Base-by-base conservation (phyloP, 495 filamentous ascomycete species). In the Aspergillus kassunensis region DNA sequence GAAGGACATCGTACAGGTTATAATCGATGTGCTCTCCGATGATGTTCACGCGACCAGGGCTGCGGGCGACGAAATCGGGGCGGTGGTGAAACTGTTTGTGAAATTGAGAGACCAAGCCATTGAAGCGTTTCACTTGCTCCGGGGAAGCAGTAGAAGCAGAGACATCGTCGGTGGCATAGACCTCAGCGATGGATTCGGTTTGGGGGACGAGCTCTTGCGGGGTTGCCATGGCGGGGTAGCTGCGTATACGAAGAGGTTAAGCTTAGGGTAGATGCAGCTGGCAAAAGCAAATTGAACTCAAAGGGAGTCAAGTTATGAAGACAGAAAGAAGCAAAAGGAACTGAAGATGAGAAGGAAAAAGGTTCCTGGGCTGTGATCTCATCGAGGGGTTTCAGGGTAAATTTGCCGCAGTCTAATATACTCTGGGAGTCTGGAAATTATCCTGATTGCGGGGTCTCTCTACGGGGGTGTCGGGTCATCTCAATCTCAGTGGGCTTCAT, bases 1-100 rank as follows among this genome's bases (percentile, higher is more conserved):
- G 93, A 15, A 98, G 77, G 41, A 97, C 92, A 63, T 92, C 84
- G 74, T 97, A 98, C 30, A 97, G 82, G 16, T 89, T 95, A 70
- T 98, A 98, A 76, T 98, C 93, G 62, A 98, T 97, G 72, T 98
- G 93, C 76, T 98, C 93, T 64, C 93, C 93, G 60, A 98, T 97
- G 66, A 98, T 93, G 76, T 97, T 97, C 53, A 98, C 93, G 51
- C 93, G 80, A 44, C 93, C 93, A 0, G 93, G 93, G 51, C 90
- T 95, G 41, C 93, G 83, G 1, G 93, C 81, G 6, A 97, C 82
- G 60, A 96, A 97, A 36, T 90, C 80, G 2, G 91, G 83, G 11
- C 68, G 73, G 33, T 80, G 76, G 51, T 80, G 82, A 71, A 91
- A 96, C n/a, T 64, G 71, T 53, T 82, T 73, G 59, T 83, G 71